phyloP scores from a whole-genome alignment of 2,329 filamentous ascomycete genomes.

The Fusarium udum region DNA sequence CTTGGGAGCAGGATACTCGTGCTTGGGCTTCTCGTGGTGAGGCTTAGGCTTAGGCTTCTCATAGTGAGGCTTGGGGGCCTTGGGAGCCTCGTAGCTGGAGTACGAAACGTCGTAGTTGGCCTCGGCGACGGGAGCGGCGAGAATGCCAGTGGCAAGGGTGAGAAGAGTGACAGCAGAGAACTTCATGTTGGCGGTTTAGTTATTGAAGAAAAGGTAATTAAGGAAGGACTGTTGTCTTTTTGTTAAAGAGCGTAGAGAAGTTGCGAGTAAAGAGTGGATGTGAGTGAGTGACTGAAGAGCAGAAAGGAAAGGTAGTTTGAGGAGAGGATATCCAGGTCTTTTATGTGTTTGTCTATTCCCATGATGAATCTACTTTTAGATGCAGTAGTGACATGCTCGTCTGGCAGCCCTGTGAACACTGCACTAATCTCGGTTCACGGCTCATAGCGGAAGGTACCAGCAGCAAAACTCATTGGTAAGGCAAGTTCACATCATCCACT shows the following conservation, averaged over 20 bases:
- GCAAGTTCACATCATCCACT: background rate
- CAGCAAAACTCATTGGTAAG: background rate
- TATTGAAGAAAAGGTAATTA: background rate
- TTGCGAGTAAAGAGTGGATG: constrained; percentile 4
- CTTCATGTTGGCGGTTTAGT: constrained; percentile 20
- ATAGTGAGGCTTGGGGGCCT: constrained; percentile 1
- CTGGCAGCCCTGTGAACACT: background rate
- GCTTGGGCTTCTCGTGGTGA: constrained; percentile 12
- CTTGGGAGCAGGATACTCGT: background rate
- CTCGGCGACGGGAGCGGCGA: constrained; percentile 25
- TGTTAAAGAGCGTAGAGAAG: constrained; percentile 2
- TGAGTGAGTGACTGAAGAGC: constrained; percentile 23
- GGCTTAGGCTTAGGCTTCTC: constrained; percentile 10
- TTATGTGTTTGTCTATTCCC: background rate
- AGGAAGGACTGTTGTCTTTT: background rate
- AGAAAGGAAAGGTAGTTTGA: background rate
- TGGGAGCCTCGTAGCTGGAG: constrained; percentile 17
- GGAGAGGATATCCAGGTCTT: background rate
- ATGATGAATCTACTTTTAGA: background rate
- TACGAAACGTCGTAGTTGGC: constrained; percentile 14
- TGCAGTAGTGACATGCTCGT: background rate
- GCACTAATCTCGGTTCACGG: constrained; percentile 4
- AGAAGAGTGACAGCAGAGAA: constrained; percentile 31
- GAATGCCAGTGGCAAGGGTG: constrained; percentile 27
- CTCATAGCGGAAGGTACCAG: background rate